Evolutionary conservation across 306 rosid species (phyloP), one percentile per base, ranked within the genome.

Genomic region (Glycine tomentella): DNA sequence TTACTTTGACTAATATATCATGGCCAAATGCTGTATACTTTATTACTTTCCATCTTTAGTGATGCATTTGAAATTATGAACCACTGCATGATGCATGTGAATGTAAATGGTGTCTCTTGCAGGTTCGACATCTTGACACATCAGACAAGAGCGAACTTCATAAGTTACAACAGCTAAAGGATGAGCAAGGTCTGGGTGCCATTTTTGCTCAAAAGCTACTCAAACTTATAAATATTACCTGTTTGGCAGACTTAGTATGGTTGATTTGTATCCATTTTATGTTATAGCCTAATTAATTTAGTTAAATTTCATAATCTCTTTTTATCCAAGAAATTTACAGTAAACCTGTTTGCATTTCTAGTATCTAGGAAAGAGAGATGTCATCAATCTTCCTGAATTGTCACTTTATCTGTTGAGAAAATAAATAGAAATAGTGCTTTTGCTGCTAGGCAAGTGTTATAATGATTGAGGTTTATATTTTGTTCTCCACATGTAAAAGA

Each of bases 51-150:
- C 40, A 8, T 10, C 63, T 77, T 6, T 4, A 42, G 45, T 73
- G 74, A 40, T 71, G 59, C 62, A 78, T 48, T 13, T 72, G 46
- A 53, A 52, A 42, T 20, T 48, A 50, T 48, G 52, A 42, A 7
- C 52, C 71, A 51, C 53, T 49, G 68, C 72, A 36, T 75, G 84
- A 56, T 79, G 48, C 45, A 66, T 76, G 36, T 82, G 66, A 36
- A 46, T 82, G 36, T 84, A 69, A 68, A 72, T 84, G 51, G 33
- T 75, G 66, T 63, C 64, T 44, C 15, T 76, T 81, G 66, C 86
- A 96, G 99, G 99, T 96, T 87, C 95, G 98, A 45, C 98, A 96
- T 92, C 95, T 96, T 63, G 99, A 96, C 91, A 96, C 98, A 53
- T 96, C 99, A 48, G 99, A 96, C 83, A 96, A 94, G 84, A 96